Evolutionary conservation across 768 basidiomycete genomes (phyloP), one percentile per base, ranked within the genome.

Genomic region (Hebeloma cylindrosporum): DNA sequence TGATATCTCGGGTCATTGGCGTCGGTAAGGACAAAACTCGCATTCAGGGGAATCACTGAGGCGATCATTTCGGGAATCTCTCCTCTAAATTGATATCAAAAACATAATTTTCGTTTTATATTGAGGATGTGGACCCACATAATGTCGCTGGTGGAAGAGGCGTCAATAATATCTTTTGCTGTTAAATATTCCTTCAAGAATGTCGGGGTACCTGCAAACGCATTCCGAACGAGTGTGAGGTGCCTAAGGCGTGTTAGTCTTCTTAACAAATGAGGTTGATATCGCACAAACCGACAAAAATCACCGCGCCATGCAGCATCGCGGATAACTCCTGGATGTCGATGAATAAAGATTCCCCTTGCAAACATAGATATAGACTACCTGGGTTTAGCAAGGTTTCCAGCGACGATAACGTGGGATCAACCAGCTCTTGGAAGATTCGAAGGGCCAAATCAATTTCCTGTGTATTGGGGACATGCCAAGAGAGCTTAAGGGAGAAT

Each of bases 11-110:
- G 77, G 59, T 93, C 88, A 2, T 65, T 54, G 7, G 79, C 70
- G 57, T 93, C 80, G 9, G 72, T 74, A 13, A 93, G 69, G 13
- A 80, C 76, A 54, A 90, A 85, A 1, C 84, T 83, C 29, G 84
- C 77, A 33, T 71, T 74, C 45, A 88, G 60, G 7, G 83, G 74
- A 17, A 79, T 72, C 2, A 83, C 64, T 18, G 78, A 69, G 7
- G 80, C 79, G 48, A 91, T 82, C 78, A 90, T 87, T 59, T 90
- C 88, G 1, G 83, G 80, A 18, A 85, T 78, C 53, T 87, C 86
- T 51, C 83, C 71, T 29, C 88, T 89, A 21, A 28, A 40, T 22
- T 9, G 28, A 48, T 27, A 51, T 16, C 21, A 34, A 48, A 13
- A 22, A 28, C 25, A 14, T n/a, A 29, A 32, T n/a, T n/a, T n/a